These are phyloP conservation scores for Ogataea populi-albae DNA, from an alignment of 805 yeast species.

Conservation along the genomic window DNA sequence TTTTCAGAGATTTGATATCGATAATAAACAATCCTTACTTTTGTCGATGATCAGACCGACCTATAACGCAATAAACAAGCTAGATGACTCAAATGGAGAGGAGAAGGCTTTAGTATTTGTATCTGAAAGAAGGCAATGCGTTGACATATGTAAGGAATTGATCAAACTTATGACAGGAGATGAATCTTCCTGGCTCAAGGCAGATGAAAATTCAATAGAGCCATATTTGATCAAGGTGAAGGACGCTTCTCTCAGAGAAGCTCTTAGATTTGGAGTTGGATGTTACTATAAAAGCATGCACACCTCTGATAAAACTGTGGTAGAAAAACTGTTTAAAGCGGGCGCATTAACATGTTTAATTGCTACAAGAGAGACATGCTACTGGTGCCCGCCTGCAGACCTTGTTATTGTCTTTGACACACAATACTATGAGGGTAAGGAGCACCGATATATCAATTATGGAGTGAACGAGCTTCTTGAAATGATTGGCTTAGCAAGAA, in stretches of 20 bases:
- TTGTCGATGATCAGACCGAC: slow-evolving; percentile 50
- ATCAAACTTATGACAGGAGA: slow-evolving; percentile 33
- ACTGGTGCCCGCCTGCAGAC: slow-evolving; percentile 49
- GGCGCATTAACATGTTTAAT: slow-evolving; percentile 56
- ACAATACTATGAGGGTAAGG: slow-evolving; percentile 66
- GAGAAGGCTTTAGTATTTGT: slow-evolving; percentile 51
- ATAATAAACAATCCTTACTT: slow-evolving; percentile 52
- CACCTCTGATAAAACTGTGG: slow-evolving; percentile 48
- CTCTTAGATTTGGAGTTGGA: slow-evolving; percentile 62
- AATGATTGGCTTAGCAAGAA: slow-evolving; percentile 52
- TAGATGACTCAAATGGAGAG: slow-evolving; percentile 30
- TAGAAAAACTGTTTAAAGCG: slow-evolving; percentile 49
- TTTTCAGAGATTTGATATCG: slow-evolving; percentile 45
- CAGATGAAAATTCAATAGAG: slow-evolving; percentile 38
- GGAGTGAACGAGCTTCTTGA: slow-evolving; percentile 61
- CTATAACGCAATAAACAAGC: slow-evolving; percentile 38
- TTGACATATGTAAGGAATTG: slow-evolving; percentile 50
- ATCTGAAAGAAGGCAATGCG: slow-evolving; percentile 51
- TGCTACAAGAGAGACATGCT: slow-evolving; percentile 56
- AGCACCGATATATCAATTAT: slow-evolving; percentile 68
- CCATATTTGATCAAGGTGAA: slow-evolving; percentile 41
- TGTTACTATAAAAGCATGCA: slow-evolving; percentile 57
- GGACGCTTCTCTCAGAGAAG: slow-evolving; percentile 45
- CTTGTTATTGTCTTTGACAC: slow-evolving; percentile 69
- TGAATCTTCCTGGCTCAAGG: slow-evolving; percentile 38